Conservation (phyloP, 2,329 filamentous ascomycete species). For the Diaporthe aspalathi region DNA sequence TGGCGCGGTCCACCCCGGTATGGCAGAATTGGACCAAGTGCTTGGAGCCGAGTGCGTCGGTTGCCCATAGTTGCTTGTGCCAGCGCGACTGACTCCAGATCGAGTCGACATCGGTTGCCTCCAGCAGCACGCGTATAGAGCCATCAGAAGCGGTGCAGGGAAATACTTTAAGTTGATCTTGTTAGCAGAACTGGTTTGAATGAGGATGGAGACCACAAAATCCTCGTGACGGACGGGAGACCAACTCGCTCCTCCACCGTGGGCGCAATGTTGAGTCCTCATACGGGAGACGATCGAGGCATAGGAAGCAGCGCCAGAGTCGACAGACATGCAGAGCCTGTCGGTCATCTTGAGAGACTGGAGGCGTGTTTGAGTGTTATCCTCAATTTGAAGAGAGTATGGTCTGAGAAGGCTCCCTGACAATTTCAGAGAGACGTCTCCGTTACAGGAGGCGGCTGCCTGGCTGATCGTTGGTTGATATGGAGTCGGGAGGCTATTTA, state of each 20-base stretch:
- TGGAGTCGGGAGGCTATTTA: too few relatives aligned
- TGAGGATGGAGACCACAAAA: neutral
- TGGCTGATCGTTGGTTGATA: neutral
- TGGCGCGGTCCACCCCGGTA: neutral
- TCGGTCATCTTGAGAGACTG: neutral
- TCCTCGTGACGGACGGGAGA: neutral
- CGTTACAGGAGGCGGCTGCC: neutral
- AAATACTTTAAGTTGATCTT: neutral
- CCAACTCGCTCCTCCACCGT: neutral
- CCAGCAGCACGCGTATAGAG: slow-evolving; percentile 3
- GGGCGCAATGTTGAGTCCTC: neutral
- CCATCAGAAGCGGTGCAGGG: slow-evolving; percentile 14
- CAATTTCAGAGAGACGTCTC: neutral
- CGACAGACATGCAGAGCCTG: neutral
- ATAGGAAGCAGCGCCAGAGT: slow-evolving; percentile 21
- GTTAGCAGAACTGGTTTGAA: neutral
- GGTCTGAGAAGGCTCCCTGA: neutral
- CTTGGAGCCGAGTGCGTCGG: neutral
- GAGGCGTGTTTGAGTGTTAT: neutral
- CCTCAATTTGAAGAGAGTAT: neutral
- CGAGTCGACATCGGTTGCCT: neutral
- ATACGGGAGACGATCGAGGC: slow-evolving; percentile 16
- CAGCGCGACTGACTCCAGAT: neutral
- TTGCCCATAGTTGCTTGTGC: neutral
- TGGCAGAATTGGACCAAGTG: slow-evolving; percentile 10